These are phyloP conservation scores for Scheffersomyces stipitis DNA, from an alignment of 805 yeast species.

Conservation along the genomic window DNA sequence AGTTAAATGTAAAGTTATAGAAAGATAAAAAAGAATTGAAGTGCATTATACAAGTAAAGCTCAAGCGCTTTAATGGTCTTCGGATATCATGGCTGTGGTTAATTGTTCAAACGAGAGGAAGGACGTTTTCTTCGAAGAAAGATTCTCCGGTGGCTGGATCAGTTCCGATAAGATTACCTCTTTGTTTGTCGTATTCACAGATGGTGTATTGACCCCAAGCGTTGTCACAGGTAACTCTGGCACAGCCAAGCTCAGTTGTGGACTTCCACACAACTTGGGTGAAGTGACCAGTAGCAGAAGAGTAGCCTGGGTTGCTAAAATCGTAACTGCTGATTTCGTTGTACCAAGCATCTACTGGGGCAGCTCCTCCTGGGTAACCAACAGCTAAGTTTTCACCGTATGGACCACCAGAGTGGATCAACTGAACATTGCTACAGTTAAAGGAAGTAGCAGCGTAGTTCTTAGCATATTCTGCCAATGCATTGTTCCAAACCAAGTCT, in stretches of 20 bases:
- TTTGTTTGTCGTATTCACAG: slow-evolving; percentile 60
- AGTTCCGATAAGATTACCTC: slow-evolving; percentile 51
- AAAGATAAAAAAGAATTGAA: no score
- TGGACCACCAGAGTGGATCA: slow-evolving; percentile 62
- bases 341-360: slow-evolving; percentile 76
- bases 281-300: slow-evolving; percentile 68
- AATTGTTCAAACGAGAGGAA: slow-evolving; percentile 30
- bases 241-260: slow-evolving; percentile 67
- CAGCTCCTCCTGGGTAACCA: slow-evolving; percentile 55
- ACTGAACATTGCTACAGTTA: slow-evolving; percentile 57
- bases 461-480: slow-evolving; percentile 34
- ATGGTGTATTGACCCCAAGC: slow-evolving; percentile 61
- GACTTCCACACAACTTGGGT: slow-evolving; percentile 74
- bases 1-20: no score
- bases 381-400: slow-evolving; percentile 81
- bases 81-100: no score
- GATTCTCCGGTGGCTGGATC: slow-evolving; percentile 28
- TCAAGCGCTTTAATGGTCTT: no score
- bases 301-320: slow-evolving; percentile 51
- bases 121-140: slow-evolving; percentile 46
- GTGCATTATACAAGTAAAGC: no score
- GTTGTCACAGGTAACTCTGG: slow-evolving; percentile 45
- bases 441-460: slow-evolving; percentile 51
- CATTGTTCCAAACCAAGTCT: slow-evolving; percentile 31
- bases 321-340: slow-evolving; percentile 58